Conservation (phyloP, 169 alveolate species). For the Cryptosporidium viatorum region DNA sequence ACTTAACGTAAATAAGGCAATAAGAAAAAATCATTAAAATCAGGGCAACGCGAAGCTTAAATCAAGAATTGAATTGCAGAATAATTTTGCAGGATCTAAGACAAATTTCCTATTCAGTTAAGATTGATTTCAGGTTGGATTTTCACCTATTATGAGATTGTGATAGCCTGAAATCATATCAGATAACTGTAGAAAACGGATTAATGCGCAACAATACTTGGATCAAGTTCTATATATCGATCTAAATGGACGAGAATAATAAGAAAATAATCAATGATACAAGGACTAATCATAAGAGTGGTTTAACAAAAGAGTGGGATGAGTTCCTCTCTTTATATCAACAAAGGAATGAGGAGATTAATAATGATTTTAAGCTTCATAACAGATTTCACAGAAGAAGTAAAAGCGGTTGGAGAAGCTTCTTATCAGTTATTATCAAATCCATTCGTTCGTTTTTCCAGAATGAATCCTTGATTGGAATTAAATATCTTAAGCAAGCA, state of each 20-base stretch:
- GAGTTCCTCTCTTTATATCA: slow-evolving; percentile 49
- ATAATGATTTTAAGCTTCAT: slow-evolving; percentile 65
- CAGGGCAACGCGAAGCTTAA: background rate
- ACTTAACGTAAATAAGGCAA: slow-evolving; percentile 28
- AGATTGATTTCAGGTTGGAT: background rate
- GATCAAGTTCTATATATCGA: slow-evolving; percentile 1
- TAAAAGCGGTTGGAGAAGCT: slow-evolving; percentile 53
- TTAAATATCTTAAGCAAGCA: slow-evolving; percentile 27
- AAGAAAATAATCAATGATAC: background rate
- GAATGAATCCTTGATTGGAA: slow-evolving; percentile 59
- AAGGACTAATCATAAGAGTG: background rate
- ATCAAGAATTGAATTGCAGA: no score
- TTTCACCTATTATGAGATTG: background rate
- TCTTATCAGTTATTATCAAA: background rate
- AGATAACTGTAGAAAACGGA: background rate
- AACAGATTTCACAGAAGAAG: slow-evolving; percentile 46
- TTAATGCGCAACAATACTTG: background rate
- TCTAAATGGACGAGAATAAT: slow-evolving; percentile 21
- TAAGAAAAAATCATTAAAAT: background rate
- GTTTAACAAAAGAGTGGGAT: slow-evolving; percentile 49
- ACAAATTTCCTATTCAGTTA: background rate
- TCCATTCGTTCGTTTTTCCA: slow-evolving; percentile 25
- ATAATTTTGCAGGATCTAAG: background rate
- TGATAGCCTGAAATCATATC: background rate
- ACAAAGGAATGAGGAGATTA: slow-evolving; percentile 36